Evolutionary conservation across 2,329 filamentous ascomycete genomes (phyloP), one percentile per base, ranked within the genome.

Genomic region (Aureobasidium sp.): DNA sequence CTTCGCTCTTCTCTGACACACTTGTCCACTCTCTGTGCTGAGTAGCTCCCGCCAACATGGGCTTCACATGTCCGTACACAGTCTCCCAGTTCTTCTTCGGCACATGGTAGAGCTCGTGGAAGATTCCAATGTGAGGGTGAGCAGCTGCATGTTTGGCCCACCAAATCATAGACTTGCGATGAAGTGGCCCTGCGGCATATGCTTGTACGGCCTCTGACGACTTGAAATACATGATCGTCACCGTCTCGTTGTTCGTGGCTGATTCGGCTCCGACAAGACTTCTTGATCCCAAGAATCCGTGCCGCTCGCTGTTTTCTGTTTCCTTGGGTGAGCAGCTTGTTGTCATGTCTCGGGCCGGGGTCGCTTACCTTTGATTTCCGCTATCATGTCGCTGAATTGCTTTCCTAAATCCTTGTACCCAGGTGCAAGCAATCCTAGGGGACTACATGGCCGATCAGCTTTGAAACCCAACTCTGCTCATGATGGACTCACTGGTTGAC

Each of bases 51-150:
- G 74, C 57, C 5, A 68, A 63, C 1, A 60, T 64, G 1, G 64
- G 64, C 54, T 69, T 62, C 19, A 59, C 63, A 47, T 75, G 72
- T 6, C 70, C 57, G 59, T 80, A 79, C 19, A 81, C 67, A 2
- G 67, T 73, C 70, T 82, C 79, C 64, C 76, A 79, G 7, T 66
- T 65, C 3, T 70, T 68, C 3, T 65, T 63, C 1, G 70, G 70
- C 4, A 74, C 71, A 22, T 70, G 64, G 57, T 76, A 80, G 0
- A 73, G 71, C 70, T 82, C 79, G 60, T 83, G 79, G 56, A 70
- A 80, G 57, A 81, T 74, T 4, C 71, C 71, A 21, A 81, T 59
- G 56, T 78, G 69, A 22, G 61, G 59, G 35, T 66, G 56, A 22
- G 70, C 60, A 39, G 67, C 66, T 29, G 55, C 40, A 8, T 44